phyloP scores from a whole-genome alignment of 1,284 basidiomycete species.

The Puccinia polysora region DNA sequence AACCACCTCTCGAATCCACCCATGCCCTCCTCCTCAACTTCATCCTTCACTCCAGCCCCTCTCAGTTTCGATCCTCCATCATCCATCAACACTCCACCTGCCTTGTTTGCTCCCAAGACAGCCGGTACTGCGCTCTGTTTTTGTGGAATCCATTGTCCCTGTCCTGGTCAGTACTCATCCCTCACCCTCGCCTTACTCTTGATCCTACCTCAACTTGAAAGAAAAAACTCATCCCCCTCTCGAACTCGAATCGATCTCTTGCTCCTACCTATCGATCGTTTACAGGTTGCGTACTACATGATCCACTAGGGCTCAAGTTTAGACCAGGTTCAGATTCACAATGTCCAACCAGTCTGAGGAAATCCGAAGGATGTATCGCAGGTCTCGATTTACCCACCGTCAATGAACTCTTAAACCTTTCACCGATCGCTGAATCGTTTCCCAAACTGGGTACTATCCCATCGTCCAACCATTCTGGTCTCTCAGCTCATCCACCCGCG shows the following conservation, averaged over 20 bases:
- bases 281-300: constrained; percentile 25
- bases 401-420: constrained; percentile 30
- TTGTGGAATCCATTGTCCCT: constrained; percentile 36
- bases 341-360: constrained; percentile 25
- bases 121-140: constrained; percentile 34
- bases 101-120: constrained; percentile 27
- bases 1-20: not conserved
- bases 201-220: not conserved
- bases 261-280: not conserved
- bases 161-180: constrained; percentile 3
- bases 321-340: not conserved
- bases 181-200: not conserved
- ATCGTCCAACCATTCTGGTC: not conserved
- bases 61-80: not conserved
- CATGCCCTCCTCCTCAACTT: not conserved
- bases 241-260: not conserved
- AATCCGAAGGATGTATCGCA: constrained; percentile 16
- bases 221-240: too few relatives aligned
- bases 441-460: not conserved
- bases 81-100: constrained; percentile 11
- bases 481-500: not conserved
- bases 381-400: constrained; percentile 22
- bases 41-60: not conserved
- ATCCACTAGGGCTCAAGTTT: constrained; percentile 29
- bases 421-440: constrained; percentile 6